A percentile compares a stretch with the other conserved stretches of the same genome.
Evolutionary conservation across 1,139 yeast species (phyloP).

Genomic region (Hemisphaericaspora lyxosophila): DNA sequence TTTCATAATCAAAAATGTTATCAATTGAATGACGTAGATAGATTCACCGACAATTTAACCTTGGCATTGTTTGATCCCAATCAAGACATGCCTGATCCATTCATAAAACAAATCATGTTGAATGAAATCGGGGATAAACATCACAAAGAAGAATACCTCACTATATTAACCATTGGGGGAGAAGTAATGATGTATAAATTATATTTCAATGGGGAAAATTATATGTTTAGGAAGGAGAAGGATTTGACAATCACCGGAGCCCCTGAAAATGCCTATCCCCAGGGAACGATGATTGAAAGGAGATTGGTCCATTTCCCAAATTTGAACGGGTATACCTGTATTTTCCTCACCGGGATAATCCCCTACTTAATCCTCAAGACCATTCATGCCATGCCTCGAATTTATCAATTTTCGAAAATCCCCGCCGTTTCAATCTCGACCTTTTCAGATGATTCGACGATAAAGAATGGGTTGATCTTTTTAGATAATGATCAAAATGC

Average conservation of each 20-base stretch:
- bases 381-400: constrained; percentile 61
- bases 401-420: constrained; percentile 65
- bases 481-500: constrained; percentile 74
- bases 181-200: constrained; percentile 69
- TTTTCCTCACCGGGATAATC: constrained; percentile 73
- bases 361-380: constrained; percentile 71
- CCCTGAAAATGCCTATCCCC: constrained; percentile 70
- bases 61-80: constrained; percentile 59
- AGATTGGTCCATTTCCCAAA: constrained; percentile 61
- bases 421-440: constrained; percentile 65
- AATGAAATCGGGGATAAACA: constrained; percentile 65
- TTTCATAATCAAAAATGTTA: constrained; percentile 66
- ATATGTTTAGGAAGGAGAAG: constrained; percentile 48
- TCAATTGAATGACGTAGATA: constrained; percentile 61
- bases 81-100: constrained; percentile 69
- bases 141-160: constrained; percentile 54
- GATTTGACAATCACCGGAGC: constrained; percentile 64
- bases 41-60: constrained; percentile 52
- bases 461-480: constrained; percentile 60
- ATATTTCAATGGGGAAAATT: constrained; percentile 51
- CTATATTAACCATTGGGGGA: constrained; percentile 77
- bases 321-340: constrained; percentile 57
- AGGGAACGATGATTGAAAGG: constrained; percentile 69
- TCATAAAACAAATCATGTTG: constrained; percentile 67
- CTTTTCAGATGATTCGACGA: constrained; percentile 41